Conservation (phyloP, 352 stramenopile species). For the Globisporangium radiosum region DNA sequence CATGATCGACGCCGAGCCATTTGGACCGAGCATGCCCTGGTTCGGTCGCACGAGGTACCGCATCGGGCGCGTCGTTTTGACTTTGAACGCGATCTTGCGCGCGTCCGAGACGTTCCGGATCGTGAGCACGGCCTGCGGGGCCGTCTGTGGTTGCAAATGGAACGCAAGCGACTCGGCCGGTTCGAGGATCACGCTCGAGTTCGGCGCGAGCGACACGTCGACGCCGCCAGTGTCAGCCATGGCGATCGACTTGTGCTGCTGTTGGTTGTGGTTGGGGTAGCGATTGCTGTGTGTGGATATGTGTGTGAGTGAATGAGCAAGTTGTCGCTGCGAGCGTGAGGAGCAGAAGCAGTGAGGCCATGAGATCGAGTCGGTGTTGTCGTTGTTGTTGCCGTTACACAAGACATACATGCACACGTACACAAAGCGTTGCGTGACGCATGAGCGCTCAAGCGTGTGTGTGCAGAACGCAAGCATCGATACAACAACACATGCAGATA, state of each 20-base stretch:
- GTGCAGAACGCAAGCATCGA: too few species aligned
- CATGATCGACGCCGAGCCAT: conserved; percentile 73
- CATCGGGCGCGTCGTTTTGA: conserved; percentile 84
- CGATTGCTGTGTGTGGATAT: not conserved
- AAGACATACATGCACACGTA: too few species aligned
- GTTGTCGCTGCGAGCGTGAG: not conserved
- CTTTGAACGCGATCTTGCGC: conserved; percentile 85
- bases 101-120: conserved; percentile 79
- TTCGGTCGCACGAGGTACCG: conserved; percentile 88
- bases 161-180: conserved; percentile 80
- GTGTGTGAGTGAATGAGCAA: not conserved
- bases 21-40: conserved; percentile 75
- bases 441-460: too few species aligned
- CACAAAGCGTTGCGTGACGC: too few species aligned
- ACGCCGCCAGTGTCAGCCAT: conserved; percentile 38
- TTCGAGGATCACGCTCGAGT: conserved; percentile 75
- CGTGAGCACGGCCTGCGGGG: conserved; percentile 73
- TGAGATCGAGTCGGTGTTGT: not conserved
- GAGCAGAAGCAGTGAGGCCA: not conserved
- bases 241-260: not conserved
- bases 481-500: too few species aligned
- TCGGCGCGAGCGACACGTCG: conserved; percentile 57
- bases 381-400: too few species aligned
- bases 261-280: not conserved
- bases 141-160: conserved; percentile 46